Evolutionary conservation across 2,329 filamentous ascomycete species (phyloP).

Genomic region (Phialophora macrospora): DNA sequence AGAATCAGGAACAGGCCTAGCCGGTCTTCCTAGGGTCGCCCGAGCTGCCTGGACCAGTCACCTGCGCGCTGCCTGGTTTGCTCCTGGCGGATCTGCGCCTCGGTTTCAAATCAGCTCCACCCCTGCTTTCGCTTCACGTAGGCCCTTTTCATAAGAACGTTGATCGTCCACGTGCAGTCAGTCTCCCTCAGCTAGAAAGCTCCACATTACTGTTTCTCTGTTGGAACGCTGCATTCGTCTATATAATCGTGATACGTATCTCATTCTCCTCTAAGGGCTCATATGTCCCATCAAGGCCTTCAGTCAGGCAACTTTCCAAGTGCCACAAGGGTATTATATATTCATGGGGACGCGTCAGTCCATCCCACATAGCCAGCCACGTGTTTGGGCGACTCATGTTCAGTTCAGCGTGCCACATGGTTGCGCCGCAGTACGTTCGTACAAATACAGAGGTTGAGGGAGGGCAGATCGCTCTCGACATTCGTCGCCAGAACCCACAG

Average conservation of each 20-base stretch:
- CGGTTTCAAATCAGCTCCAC: not conserved
- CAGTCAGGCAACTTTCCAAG: slow-evolving; percentile 1
- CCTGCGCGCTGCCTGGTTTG: not conserved
- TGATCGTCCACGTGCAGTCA: not conserved
- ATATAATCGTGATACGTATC: slow-evolving; percentile 6
- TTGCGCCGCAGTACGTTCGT: not conserved
- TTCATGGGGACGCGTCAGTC: not conserved
- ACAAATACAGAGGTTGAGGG: not conserved
- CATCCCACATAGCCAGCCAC: not conserved
- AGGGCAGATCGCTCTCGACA: not conserved
- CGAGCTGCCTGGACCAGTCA: not conserved
- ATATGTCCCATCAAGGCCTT: slow-evolving; percentile 2
- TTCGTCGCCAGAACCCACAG: not conserved
- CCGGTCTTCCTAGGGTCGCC: not conserved
- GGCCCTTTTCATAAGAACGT: not conserved
- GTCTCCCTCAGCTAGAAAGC: not conserved
- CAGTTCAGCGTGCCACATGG: not conserved
- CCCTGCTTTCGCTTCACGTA: not conserved
- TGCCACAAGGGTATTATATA: not conserved
- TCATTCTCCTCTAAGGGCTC: slow-evolving; percentile 18
- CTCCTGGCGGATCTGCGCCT: not conserved
- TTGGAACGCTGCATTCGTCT: not conserved
- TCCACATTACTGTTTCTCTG: not conserved
- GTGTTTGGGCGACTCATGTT: not conserved
- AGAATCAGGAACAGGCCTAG: slow-evolving; percentile 29